Base-by-base conservation (phyloP, 1,284 basidiomycete species). In the Caloboletus inedulis region DNA sequence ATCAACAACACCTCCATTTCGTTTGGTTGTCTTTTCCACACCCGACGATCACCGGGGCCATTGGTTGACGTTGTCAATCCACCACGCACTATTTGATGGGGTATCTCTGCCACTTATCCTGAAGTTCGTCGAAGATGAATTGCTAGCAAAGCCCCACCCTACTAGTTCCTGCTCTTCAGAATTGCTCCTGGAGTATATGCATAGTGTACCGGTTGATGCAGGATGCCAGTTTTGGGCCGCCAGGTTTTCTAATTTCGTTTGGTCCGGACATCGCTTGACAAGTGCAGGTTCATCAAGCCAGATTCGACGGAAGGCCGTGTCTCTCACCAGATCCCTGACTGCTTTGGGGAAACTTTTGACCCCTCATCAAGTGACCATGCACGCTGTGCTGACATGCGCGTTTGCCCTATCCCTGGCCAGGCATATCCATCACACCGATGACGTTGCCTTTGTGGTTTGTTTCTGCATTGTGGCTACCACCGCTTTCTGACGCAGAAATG, bases 1-100 rank as follows among this genome's bases (percentile, higher is more conserved):
- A 21, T 55, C 74, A 18, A 70, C 72, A 13, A 58, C 52, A 10
- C 72, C 76, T 23, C 69, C 70, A 4, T 73, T 75, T 53, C 69
- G 71, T 30, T 51, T 79, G 13, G 62, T 56, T 27, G 53, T 64
- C 30, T 77, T 70, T 59, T 45, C 30, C 4, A 51, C 62, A 1
- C 39, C 43, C 23, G 43, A 48, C 9, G 18, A 43, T 23, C 29
- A 29, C n/a, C 37, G 39, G 18, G 33, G 49, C 5, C 52, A 45
- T 40, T 61, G 69, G 57, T 48, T 74, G 30, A 70, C 66, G 3
- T 58, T 77, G 36, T 78, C 77, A 9, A 75, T 79, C 36, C 77
- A 79, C 44, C 77, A 79, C 47, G 71, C 77, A 0, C 59, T 79
- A 7, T 79, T 76, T 53, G 77, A 79, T 56, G 77, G 76, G 7